These are phyloP conservation scores for Ottelia alismoides DNA, from an alignment of 106 monocot genomes.

Conservation along the genomic window DNA sequence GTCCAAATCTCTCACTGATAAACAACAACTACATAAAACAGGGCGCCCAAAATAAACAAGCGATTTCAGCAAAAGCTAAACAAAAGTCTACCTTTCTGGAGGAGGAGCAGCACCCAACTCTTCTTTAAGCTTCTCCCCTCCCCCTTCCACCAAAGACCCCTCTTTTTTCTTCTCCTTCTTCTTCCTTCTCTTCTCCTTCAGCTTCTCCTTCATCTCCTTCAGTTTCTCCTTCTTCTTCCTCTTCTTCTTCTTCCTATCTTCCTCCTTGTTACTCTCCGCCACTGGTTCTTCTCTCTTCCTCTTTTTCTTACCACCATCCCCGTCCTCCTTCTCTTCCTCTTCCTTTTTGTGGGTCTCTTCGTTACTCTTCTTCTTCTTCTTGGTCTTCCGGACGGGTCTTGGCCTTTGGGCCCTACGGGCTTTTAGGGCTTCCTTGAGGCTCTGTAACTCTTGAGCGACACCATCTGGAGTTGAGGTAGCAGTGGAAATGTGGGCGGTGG, in stretches of 20 bases:
- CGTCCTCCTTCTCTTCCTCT: conserved; percentile 5
- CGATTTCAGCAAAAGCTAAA: too few species aligned
- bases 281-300: conserved; percentile 1
- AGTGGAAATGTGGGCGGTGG: too few species aligned
- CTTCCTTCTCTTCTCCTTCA: conserved; percentile 5
- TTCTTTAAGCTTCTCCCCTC: too few species aligned
- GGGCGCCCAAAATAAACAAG: too few species aligned
- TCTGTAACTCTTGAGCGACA: conserved; percentile 16
- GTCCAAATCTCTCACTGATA: too few species aligned
- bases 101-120: too few species aligned
- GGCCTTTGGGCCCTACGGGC: conserved; percentile 14
- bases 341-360: background rate
- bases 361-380: conserved; percentile 15
- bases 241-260: conserved; percentile 4
- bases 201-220: conserved; percentile 8
- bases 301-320: conserved; percentile 1
- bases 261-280: conserved; percentile 9
- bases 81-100: too few species aligned
- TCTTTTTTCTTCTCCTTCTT: conserved; percentile 4
- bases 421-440: conserved; percentile 30
- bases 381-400: conserved; percentile 17
- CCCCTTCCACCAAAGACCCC: background rate
- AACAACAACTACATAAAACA: too few species aligned
- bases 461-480: conserved; percentile 1
- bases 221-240: conserved; percentile 7